Evolutionary conservation across 202 grass and related monocot genomes (phyloP), one percentile per base, ranked within the genome.

Genomic region (Musa balbisiana): DNA sequence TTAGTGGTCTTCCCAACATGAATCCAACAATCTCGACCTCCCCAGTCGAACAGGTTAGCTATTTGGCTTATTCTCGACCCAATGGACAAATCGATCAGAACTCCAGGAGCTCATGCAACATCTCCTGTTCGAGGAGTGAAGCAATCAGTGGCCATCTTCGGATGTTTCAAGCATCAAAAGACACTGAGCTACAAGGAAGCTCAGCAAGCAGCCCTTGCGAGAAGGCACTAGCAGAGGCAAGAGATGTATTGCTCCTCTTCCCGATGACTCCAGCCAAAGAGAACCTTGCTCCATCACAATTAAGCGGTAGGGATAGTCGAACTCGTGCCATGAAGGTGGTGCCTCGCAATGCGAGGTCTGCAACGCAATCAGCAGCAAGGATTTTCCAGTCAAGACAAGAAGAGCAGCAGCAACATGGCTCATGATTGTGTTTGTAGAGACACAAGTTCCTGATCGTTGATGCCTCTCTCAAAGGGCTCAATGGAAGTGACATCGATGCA

Each of bases 131-230:
- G 62, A 89, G 84, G 80, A 86, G 81, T 1, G 81, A 89, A 66
- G 80, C 89, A 27, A 53, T 79, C 24, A 84, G 86, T 8, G 86
- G 85, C 1, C 77, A 73, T 55, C 71, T 78, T 72, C 58, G 85
- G 89, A 84, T 81, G 74, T 83, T 94, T 33, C 83, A 70, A 25
- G 70, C 84, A 16, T 92, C 87, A 43, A 89, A 88, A 62, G 87
- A 88, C 64, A 88, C 87, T 55, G 87, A 99, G 79, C 26, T 90
- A 25, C 95, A 99, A 67, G 85, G 87, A 58, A 94, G 89, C 59
- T 92, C 88, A 16, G 85, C 85, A 10, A 99, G 89, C 85, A 84
- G 87, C 53, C 89, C 87, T 64, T 85, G 82, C 10, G 80, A 90
- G 71, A 86, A 82, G 52, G 66, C 75, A 51, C 82, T 80, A 62